Percentiles rank a stretch among this genome's conserved stretches.
phyloP scores from a whole-genome alignment of 1,284 basidiomycete species.

The Wolfiporia cocos region DNA sequence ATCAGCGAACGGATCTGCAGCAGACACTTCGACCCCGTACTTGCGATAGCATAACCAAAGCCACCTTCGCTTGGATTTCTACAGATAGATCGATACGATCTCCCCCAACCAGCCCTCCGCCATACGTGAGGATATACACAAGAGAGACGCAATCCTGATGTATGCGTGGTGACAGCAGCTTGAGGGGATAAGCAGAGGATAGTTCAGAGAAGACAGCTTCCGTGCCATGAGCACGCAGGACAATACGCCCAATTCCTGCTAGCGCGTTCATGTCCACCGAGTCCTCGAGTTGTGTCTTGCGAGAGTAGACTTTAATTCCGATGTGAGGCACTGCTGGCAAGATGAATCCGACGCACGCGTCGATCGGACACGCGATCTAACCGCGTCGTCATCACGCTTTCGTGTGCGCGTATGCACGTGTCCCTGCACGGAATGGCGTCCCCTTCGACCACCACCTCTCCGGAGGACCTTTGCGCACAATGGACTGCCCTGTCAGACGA shows the following conservation, averaged over 20 bases:
- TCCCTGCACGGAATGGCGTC: constrained; percentile 19
- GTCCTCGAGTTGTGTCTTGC: too few relatives aligned
- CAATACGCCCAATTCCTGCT: constrained; percentile 53
- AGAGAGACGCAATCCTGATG: constrained; percentile 48
- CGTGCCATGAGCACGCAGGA: constrained; percentile 42
- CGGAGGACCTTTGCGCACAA: constrained; percentile 34
- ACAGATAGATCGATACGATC: constrained; percentile 69
- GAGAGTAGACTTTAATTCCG: too few relatives aligned
- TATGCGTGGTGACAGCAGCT: constrained; percentile 74
- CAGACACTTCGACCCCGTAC: constrained; percentile 37
- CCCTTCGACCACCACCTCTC: constrained; percentile 19
- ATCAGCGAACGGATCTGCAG: not conserved
- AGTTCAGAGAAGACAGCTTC: constrained; percentile 69
- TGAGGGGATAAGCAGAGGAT: constrained; percentile 84
- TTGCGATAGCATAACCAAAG: constrained; percentile 76
- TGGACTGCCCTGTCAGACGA: constrained; percentile 55
- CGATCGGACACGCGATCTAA: too few relatives aligned
- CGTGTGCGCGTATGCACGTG: constrained; percentile 12
- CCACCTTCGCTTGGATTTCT: constrained; percentile 49
- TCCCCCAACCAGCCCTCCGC: constrained; percentile 90
- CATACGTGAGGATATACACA: constrained; percentile 84
- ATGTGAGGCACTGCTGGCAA: too few relatives aligned
- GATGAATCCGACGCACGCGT: too few relatives aligned
- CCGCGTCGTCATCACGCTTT: too few relatives aligned
- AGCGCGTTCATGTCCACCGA: too few relatives aligned